Base-by-base conservation (phyloP, 306 rosid genomes). In the Erythrophleum fordii region DNA sequence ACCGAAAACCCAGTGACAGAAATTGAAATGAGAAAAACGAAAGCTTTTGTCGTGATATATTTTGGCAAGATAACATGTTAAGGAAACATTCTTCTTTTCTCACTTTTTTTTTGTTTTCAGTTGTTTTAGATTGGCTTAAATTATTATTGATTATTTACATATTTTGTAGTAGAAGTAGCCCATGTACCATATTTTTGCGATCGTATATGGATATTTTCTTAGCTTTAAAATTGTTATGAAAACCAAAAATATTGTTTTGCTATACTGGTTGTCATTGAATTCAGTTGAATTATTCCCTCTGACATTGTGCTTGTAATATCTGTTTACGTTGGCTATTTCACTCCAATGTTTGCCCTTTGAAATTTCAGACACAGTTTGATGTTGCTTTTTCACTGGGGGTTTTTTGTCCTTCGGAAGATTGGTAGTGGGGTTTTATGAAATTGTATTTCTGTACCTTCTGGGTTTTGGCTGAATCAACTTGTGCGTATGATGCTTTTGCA, bases 1-100 rank as follows among this genome's bases (percentile, higher is more conserved):
- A 91, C 94, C 94, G 8, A 93, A 93, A 83, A 79, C 89, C 60
- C 97, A 91, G 79, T 93, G 90, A n/a, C n/a, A 91, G 80, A 83
- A 70, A 60, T 75, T 51, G 6, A 42, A 75, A 39, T 70, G 56
- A 71, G 64, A 73, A 45, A 77, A 67, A 45, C 61, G 81, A 86
- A 78, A 5, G 82, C 82, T 67, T 76, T 81, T 85, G 70, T 45
- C 80, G 35, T 51, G 49, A 82, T 79, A 75, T 81, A 68, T 85
- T 79, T 68, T 84, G 78, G 74, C 76, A 42, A 42, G 82, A 74
- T 45, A 69, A 83, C 77, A 59, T 45, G 81, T 73, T 70, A 82
- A 78, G n/a, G n/a, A n/a, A n/a, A n/a, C n/a, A n/a, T n/a, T n/a
- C n/a, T n/a, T n/a, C n/a, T n/a, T n/a, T n/a, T n/a, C n/a, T n/a